Percentiles rank a stretch among this genome's conserved stretches.
Conservation (phyloP, 192 early-diverging fungal genomes). For the Coemansia sp. region DNA sequence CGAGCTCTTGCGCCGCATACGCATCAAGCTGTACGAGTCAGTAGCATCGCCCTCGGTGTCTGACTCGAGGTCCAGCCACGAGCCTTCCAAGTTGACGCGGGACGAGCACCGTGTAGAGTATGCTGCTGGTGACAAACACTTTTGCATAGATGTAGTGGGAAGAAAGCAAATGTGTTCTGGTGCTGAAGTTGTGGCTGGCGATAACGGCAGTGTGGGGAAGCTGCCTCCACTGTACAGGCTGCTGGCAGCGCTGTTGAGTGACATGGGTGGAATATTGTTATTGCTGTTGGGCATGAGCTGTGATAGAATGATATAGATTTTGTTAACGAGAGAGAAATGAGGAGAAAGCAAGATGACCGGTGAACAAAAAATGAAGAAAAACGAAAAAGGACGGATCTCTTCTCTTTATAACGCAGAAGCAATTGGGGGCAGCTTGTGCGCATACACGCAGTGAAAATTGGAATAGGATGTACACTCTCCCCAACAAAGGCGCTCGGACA, state of each 20-base stretch:
- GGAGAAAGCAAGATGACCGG: not conserved
- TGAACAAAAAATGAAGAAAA: not conserved
- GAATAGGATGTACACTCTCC: not conserved
- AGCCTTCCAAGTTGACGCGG: slow-evolving; percentile 35
- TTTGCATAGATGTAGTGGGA: not conserved
- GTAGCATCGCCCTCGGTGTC: slow-evolving; percentile 14
- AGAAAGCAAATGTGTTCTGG: not conserved
- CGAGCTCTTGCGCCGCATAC: slow-evolving; percentile 30
- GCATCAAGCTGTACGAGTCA: not conserved
- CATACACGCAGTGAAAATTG: no score
- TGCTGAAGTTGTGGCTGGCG: slow-evolving; percentile 5
- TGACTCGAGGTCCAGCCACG: slow-evolving; percentile 39
- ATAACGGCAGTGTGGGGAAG: slow-evolving; percentile 12
- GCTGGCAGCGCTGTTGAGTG: slow-evolving; percentile 6
- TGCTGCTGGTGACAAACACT: not conserved
- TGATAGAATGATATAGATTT: not conserved
- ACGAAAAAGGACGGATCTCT: not conserved
- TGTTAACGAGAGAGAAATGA: not conserved
- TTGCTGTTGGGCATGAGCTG: not conserved
- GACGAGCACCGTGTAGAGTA: slow-evolving; percentile 11
- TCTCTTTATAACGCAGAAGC: slow-evolving; percentile 4
- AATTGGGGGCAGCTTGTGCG: not conserved
- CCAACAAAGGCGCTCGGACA: not conserved
- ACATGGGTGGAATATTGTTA: not conserved
- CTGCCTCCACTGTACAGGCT: not conserved